Percentiles rank a stretch among this genome's conserved stretches.
Conservation (phyloP, 441 rosid genomes). For the Euphorbia celastroides region DNA sequence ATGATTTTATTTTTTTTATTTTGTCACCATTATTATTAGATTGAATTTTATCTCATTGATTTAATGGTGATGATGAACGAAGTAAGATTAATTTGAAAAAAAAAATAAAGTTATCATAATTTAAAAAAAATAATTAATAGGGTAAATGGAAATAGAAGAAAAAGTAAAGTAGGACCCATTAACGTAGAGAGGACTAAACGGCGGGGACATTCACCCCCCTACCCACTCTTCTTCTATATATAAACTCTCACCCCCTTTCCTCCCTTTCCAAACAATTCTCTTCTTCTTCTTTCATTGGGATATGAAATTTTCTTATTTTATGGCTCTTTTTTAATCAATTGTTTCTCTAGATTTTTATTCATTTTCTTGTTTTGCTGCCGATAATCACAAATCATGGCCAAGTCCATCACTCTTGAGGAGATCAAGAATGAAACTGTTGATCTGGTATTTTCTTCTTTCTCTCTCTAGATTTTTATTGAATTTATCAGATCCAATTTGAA, state of each 20-base stretch:
- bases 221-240: neutral
- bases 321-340: constrained; percentile 2
- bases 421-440: constrained; percentile 60
- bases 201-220: neutral
- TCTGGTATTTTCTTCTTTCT: constrained; percentile 26
- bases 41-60: no score
- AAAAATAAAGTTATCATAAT: no score
- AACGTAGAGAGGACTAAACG: neutral
- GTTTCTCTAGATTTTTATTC: neutral
- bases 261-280: neutral
- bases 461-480: neutral
- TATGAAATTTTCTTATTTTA: constrained; percentile 20
- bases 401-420: constrained; percentile 38
- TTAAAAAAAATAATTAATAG: neutral
- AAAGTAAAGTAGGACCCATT: neutral
- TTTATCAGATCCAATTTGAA: constrained; percentile 7
- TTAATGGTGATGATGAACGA: no score
- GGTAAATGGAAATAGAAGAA: neutral
- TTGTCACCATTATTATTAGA: no score
- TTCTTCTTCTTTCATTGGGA: constrained; percentile 21
- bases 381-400: constrained; percentile 12
- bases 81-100: no score
- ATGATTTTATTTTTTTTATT: no score
- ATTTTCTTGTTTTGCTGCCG: neutral
- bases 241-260: constrained; percentile 11